Evolutionary conservation across 345 rosid genomes (phyloP).

Genomic region (Noccaea bulbosa): DNA sequence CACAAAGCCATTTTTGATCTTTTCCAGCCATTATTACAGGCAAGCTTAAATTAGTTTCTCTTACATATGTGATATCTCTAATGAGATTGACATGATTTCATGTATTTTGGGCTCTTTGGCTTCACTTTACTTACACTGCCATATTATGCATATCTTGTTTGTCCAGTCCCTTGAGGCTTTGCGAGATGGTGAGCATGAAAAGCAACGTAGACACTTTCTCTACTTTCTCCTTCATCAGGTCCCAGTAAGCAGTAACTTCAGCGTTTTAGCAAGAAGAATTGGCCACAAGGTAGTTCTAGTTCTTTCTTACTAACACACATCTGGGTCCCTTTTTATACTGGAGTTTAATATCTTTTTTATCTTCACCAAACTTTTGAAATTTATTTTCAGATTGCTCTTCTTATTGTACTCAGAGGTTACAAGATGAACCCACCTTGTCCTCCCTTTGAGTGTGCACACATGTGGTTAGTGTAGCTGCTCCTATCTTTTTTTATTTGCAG

Average conservation of each 20-base stretch:
- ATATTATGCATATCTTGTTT: constrained; percentile 25
- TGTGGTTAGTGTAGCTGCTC: constrained; percentile 66
- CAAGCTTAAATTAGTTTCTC: constrained; percentile 43
- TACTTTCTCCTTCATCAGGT: constrained; percentile 98
- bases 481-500: constrained; percentile 30
- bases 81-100: constrained; percentile 28
- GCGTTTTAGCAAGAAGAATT: constrained; percentile 70
- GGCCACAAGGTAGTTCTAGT: constrained; percentile 80
- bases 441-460: constrained; percentile 96
- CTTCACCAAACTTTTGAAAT: constrained; percentile 41
- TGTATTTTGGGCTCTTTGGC: constrained; percentile 17
- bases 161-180: constrained; percentile 92
- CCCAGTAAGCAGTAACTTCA: constrained; percentile 94
- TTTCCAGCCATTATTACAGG: constrained; percentile 92
- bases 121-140: constrained; percentile 10
- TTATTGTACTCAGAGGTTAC: constrained; percentile 89
- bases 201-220: constrained; percentile 84
- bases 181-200: constrained; percentile 98
- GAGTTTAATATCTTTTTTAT: constrained; percentile 39
- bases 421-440: constrained; percentile 96
- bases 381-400: constrained; percentile 80
- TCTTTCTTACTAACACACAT: constrained; percentile 29
- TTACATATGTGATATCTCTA: constrained; percentile 13
- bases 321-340: constrained; percentile 27
- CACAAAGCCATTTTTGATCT: constrained; percentile 98